A percentile compares a stretch with the other conserved stretches of the same genome.
Conservation (phyloP, 352 stramenopile genomes). For the Albugo laibachii region DNA sequence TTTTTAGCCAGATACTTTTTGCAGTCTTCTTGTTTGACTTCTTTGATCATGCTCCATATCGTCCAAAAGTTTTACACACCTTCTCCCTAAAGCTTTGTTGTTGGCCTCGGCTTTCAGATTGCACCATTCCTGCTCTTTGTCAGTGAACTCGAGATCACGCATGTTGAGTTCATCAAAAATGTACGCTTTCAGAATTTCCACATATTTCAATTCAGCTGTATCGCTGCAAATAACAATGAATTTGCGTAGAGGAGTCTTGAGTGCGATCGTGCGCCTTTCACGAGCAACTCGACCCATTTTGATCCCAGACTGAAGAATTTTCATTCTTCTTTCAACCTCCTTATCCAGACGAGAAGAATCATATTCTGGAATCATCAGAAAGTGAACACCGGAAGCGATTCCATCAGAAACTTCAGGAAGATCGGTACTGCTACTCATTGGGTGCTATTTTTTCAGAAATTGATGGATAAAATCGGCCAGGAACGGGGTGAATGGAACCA, state of each 20-base stretch:
- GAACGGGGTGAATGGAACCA: conserved; percentile 99
- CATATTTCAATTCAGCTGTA: conserved; percentile 40
- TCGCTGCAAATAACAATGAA: conserved; percentile 91
- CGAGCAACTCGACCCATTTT: conserved; percentile 92
- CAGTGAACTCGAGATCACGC: conserved; percentile 80
- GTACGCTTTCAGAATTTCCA: conserved; percentile 82
- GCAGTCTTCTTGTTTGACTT: conserved; percentile 50
- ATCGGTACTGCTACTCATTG: conserved; percentile 24
- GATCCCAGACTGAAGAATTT: conserved; percentile 90
- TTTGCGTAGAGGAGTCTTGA: conserved; percentile 94
- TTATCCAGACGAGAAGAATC: conserved; percentile 87
- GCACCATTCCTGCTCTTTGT: conserved; percentile 83
- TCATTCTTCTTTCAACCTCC: conserved; percentile 86
- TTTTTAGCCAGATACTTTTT: conserved; percentile 48
- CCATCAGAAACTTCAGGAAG: conserved; percentile 77
- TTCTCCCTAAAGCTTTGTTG: conserved; percentile 88
- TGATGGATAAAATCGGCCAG: conserved; percentile 99
- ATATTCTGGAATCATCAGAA: conserved; percentile 87
- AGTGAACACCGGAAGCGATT: conserved; percentile 90
- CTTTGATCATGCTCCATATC: conserved; percentile 72
- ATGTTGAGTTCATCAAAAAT: conserved; percentile 96
- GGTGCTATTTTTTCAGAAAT: conserved; percentile 92
- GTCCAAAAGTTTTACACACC: conserved; percentile 91
- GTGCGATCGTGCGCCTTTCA: conserved; percentile 91
- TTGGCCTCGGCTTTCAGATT: conserved; percentile 88